phyloP scores from a whole-genome alignment of 148 eudicot species.

The Heliosperma pusillum region DNA sequence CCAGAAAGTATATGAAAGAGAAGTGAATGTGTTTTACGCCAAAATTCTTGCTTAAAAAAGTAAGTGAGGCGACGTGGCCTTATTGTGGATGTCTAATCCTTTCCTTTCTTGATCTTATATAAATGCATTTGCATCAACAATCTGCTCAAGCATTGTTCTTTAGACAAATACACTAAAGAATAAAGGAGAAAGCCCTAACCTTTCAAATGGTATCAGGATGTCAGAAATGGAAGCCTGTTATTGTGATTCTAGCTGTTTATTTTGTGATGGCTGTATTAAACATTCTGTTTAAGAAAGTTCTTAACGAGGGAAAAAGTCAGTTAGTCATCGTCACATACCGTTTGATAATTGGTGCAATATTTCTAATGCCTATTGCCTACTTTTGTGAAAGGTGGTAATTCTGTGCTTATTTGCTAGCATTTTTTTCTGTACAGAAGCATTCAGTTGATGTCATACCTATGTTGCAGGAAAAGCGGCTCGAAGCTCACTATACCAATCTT shows the following conservation, averaged over 20 bases:
- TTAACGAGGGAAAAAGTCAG: constrained; percentile 36
- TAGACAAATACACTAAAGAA: neutral
- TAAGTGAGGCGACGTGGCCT: constrained; percentile 15
- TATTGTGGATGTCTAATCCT: constrained; percentile 13
- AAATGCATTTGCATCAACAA: neutral
- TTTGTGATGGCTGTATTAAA: constrained; percentile 43
- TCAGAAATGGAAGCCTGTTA: constrained; percentile 40
- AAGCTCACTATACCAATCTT: constrained; percentile 45
- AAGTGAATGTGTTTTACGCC: neutral
- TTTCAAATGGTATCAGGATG: constrained; percentile 26
- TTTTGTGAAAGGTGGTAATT: constrained; percentile 65
- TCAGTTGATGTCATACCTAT: neutral
- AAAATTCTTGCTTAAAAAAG: constrained; percentile 9
- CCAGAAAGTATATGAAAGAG: neutral
- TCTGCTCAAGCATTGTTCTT: neutral
- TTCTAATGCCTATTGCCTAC: constrained; percentile 57
- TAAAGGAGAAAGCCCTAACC: constrained; percentile 6
- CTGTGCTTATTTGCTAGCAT: constrained; percentile 13
- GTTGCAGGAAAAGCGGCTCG: constrained; percentile 53
- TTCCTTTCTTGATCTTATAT: constrained; percentile 15
- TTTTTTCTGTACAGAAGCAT: constrained; percentile 35
- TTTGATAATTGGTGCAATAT: constrained; percentile 35
- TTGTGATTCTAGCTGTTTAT: constrained; percentile 40
- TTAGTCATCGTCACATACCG: constrained; percentile 45
- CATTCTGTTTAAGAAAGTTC: constrained; percentile 48